Conservation (phyloP, 768 basidiomycete species). For the Trametes gibbosa region DNA sequence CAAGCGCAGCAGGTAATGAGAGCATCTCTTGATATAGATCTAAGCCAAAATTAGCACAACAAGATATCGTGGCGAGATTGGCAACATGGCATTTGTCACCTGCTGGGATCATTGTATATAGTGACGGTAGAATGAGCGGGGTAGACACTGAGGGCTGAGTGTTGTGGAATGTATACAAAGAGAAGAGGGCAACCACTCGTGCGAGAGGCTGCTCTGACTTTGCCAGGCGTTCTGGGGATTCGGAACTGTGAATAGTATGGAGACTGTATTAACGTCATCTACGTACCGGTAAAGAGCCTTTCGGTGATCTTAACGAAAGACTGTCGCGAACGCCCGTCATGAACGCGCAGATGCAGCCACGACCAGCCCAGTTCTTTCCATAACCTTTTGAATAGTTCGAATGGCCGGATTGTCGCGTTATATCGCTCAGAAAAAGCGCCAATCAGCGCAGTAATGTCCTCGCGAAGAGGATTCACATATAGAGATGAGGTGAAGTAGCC, state of each 20-base stretch:
- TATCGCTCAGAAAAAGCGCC: conserved; percentile 52
- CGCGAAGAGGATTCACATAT: conserved; percentile 61
- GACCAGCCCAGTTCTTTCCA: conserved; percentile 72
- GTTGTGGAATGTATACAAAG: conserved; percentile 63
- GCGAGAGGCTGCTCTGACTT: conserved; percentile 50
- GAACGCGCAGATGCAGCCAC: conserved; percentile 72
- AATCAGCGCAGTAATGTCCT: conserved; percentile 59
- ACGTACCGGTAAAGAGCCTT: conserved; percentile 66
- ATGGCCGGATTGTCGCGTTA: conserved; percentile 43
- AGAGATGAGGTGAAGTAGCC: conserved; percentile 76
- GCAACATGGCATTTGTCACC: conserved; percentile 34
- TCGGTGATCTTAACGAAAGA: conserved; percentile 56
- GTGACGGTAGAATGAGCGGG: conserved; percentile 48
- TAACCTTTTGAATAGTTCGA: conserved; percentile 65
- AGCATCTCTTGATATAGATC: conserved; percentile 56
- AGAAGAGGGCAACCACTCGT: conserved; percentile 64
- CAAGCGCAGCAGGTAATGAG: conserved; percentile 45
- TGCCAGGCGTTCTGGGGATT: conserved; percentile 48
- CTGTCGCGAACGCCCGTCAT: conserved; percentile 65
- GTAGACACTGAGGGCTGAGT: conserved; percentile 61
- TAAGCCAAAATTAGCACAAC: conserved; percentile 27
- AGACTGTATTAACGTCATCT: neutral
- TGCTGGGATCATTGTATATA: conserved; percentile 58
- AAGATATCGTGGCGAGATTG: neutral
- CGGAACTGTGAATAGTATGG: neutral